Evolutionary conservation across 345 rosid species (phyloP), one percentile per base, ranked within the genome.

Genomic region (Rhizophora apiculata): DNA sequence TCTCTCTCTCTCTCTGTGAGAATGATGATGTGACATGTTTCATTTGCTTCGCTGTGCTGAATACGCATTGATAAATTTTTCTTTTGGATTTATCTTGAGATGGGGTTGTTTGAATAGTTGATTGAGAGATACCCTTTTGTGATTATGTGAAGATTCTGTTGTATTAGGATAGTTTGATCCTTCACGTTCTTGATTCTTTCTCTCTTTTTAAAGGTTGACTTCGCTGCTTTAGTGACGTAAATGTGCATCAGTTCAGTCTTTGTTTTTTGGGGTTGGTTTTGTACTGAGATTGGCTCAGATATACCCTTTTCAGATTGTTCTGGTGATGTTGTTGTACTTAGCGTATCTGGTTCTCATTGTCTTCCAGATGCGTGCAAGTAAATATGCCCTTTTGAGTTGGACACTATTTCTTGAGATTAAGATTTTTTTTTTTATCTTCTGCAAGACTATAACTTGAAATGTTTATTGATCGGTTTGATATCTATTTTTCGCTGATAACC

Each of bases 91-190:
- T 32, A 10, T 62, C 34, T 64, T 26, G 60, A n/a, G 22, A 2
- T 61, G 53, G 72, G 62, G 48, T 61, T 67, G 58, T 53, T 57
- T 73, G 49, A 53, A 65, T 20, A 65, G 77, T 22, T 52, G 75
- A 67, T 74, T 64, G 30, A 64, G 20, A 60, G 64, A 63, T 67
- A 48, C 51, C 74, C 74, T 76, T 62, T 54, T 58, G 48, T 22
- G 65, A 60, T 36, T 51, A 30, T 69, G 53, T 34, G 49, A 32
- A 59, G 66, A 54, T 55, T 51, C 60, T 22, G 6, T 19, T 54
- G 9, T 63, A 18, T 52, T 32, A 24, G 13, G 59, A 22, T 22
- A 9, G 29, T 26, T 55, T 22, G 27, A 26, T n/a, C 30, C 29
- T 22, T 55, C 59, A 43, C 4, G 48, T 43, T 43, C 16, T 11